These are phyloP conservation scores for Microcera coccophila DNA, from an alignment of 2,329 filamentous ascomycete genomes.

Conservation along the genomic window DNA sequence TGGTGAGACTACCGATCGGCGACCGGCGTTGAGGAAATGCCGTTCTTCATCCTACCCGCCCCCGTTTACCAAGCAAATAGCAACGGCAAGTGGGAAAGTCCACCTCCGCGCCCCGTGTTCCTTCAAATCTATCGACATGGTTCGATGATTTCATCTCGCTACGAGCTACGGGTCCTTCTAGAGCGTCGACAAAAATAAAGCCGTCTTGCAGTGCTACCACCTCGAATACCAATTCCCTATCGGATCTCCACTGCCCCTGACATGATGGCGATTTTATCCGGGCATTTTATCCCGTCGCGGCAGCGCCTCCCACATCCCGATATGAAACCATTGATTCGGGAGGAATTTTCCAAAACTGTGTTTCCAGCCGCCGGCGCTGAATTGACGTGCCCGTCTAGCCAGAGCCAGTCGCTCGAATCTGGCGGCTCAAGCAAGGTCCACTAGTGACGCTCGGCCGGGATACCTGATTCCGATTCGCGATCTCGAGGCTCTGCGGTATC, in stretches of 20 bases:
- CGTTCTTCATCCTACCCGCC: background rate
- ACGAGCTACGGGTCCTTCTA: no score
- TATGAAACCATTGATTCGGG: slow-evolving; percentile 7
- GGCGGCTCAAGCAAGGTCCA: background rate
- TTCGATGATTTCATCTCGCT: no score
- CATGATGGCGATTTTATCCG: slow-evolving; percentile 11
- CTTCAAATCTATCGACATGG: no score
- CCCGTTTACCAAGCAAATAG: no score
- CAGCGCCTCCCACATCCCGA: slow-evolving; percentile 6
- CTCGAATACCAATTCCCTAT: slow-evolving; percentile 18
- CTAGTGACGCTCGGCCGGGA: background rate
- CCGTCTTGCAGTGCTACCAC: background rate
- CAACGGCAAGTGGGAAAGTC: no score
- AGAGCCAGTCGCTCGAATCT: background rate
- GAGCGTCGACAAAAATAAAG: slow-evolving; percentile 24
- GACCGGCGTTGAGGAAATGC: background rate
- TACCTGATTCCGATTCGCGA: no score
- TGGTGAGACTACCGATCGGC: background rate
- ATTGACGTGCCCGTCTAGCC: no score
- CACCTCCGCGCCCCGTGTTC: no score
- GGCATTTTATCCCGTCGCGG: background rate
- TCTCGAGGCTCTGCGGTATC: no score
- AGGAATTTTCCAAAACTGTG: slow-evolving; percentile 11
- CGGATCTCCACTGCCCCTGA: slow-evolving; percentile 20
- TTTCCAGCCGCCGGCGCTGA: no score